Conservation (phyloP, 148 eudicot genomes). For the Heliosperma pusillum region DNA sequence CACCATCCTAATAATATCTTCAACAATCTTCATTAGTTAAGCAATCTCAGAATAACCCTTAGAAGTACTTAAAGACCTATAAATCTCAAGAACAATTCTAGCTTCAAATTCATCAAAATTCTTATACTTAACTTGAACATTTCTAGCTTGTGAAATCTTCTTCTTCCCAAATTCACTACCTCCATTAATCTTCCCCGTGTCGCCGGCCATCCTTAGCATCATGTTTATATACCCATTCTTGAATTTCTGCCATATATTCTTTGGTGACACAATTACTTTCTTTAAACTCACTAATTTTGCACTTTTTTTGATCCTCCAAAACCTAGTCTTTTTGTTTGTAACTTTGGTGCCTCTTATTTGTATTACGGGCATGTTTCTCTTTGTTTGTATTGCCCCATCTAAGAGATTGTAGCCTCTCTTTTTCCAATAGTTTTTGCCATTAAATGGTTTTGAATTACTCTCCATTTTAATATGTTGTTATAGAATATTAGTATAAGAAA, state of each 20-base stretch:
- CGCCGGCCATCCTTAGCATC: slow-evolving; percentile 34
- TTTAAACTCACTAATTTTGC: slow-evolving; percentile 7
- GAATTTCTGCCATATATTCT: slow-evolving; percentile 31
- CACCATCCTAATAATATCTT: too few species aligned
- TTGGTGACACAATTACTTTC: slow-evolving; percentile 24
- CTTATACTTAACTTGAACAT: slow-evolving; percentile 17
- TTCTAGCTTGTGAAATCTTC: slow-evolving; percentile 25
- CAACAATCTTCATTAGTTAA: background rate
- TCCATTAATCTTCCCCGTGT: slow-evolving; percentile 22
- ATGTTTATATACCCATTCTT: slow-evolving; percentile 37
- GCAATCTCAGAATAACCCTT: slow-evolving; percentile 28
- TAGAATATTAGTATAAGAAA: background rate
- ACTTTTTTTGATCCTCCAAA: slow-evolving; percentile 10
- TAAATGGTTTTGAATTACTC: slow-evolving; percentile 28
- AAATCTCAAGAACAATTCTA: slow-evolving; percentile 31
- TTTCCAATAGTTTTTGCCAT: slow-evolving; percentile 39
- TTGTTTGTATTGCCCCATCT: slow-evolving; percentile 18
- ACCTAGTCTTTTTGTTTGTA: background rate
- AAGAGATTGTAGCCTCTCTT: slow-evolving; percentile 42
- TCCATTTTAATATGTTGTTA: slow-evolving; percentile 24
- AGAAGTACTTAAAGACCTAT: slow-evolving; percentile 30
- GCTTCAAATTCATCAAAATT: slow-evolving; percentile 25
- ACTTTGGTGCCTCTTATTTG: background rate
- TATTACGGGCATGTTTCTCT: slow-evolving; percentile 19
- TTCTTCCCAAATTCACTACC: slow-evolving; percentile 27